Evolutionary conservation across 805 yeast genomes (phyloP), one percentile per base, ranked within the genome.

Genomic region (Komagataella pseudopastoris): DNA sequence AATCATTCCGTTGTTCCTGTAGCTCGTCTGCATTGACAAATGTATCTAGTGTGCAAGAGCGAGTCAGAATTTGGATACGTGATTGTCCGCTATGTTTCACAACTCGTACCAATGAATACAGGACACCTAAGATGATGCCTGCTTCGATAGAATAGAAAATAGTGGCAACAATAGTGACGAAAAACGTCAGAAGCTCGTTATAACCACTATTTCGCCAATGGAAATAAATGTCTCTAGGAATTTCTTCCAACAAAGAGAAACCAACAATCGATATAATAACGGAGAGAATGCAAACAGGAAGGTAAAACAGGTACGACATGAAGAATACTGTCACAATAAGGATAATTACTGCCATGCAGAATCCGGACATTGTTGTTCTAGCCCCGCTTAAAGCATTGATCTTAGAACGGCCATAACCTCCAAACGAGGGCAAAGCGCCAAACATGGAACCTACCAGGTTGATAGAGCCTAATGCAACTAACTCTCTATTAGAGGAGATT

Each of bases 361-460:
- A 79, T 0, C 96, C 95, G n/a, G 93, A 77, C 62, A 83, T 70
- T 8, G 90, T 90, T 0, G 96, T 86, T 56, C 78, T 79, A 0
- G 95, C 98, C 4, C 96, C 96, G 12, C 89, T 80, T 50, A 88
- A 70, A 1, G 90, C 85, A 67, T 91, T 91, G 53, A 91, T 82
- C 60, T 86, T 89, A 16, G 96, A 85, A 59, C 98, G 76, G 1
- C 96, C 98, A 61, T 90, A 91, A 0, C 98, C 98, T 7, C 98
- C 99, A 72, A 90, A 90, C 0, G 95, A 80, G 0, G 99, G 97
- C 14, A 91, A 69, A 0, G 89, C 85, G 46, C 87, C 85, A 51
- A 80, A 63, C 7, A 63, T 52, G 3, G 88, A 76, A 0, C 82
- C 81, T 0, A 75, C 66, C 1, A 88, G 54, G 58, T 90, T 91